Conservation (phyloP, 2,329 filamentous ascomycete species). For the Fusarium albosuccineum region DNA sequence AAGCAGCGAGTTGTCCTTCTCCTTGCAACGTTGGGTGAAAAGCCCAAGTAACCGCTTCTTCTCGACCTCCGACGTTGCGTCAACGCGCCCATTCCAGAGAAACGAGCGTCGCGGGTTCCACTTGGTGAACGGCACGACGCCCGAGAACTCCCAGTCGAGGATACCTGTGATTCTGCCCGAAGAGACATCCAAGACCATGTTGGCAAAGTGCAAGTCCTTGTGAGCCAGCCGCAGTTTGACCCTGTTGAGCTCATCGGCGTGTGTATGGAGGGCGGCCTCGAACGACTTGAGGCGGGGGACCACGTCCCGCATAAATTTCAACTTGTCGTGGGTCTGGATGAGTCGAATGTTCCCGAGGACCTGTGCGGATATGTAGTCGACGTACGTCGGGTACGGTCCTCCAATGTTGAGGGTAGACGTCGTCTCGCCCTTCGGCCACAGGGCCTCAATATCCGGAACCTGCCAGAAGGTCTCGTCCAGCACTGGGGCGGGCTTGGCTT, state of each 20-base stretch:
- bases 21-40: conserved; percentile 6
- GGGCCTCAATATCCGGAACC: neutral
- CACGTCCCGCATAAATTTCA: conserved; percentile 39
- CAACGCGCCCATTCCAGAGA: conserved; percentile 48
- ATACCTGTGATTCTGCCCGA: conserved; percentile 45
- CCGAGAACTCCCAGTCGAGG: conserved; percentile 46
- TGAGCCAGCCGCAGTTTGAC: conserved; percentile 49
- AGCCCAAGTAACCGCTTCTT: conserved; percentile 10
- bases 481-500: neutral
- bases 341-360: conserved; percentile 2
- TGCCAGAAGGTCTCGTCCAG: conserved; percentile 16
- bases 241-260: conserved; percentile 22
- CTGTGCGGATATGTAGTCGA: conserved; percentile 37
- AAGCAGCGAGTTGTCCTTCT: neutral
- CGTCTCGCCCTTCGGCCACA: conserved; percentile 30
- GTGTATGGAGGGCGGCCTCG: conserved; percentile 21
- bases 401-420: conserved; percentile 45
- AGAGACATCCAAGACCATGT: conserved; percentile 52
- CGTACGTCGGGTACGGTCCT: conserved; percentile 47
- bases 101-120: conserved; percentile 55
- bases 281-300: conserved; percentile 48
- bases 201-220: conserved; percentile 55
- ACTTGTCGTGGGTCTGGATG: conserved; percentile 5
- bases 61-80: neutral
- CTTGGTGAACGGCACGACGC: conserved; percentile 50